These are phyloP conservation scores for Penicillium fuscoglaucum DNA, from an alignment of 2,329 filamentous ascomycete species.

Conservation along the genomic window DNA sequence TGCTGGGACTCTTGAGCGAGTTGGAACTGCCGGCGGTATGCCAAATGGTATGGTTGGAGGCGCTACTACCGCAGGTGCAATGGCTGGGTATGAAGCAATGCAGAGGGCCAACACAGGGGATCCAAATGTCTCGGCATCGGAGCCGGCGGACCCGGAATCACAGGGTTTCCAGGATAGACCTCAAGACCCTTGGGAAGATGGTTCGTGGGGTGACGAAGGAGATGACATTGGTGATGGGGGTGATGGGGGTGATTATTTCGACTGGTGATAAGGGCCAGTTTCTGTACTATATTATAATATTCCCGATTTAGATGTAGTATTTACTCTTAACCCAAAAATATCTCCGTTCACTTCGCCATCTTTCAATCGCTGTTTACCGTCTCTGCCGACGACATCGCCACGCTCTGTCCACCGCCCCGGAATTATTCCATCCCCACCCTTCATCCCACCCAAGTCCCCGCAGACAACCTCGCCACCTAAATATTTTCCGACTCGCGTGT, in stretches of 20 bases:
- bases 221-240: slow-evolving; percentile 17
- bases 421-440: slow-evolving; percentile 9
- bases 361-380: background rate
- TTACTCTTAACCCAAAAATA: background rate
- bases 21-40: slow-evolving; percentile 45
- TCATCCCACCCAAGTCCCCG: background rate
- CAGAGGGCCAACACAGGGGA: slow-evolving; percentile 50
- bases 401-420: slow-evolving; percentile 12
- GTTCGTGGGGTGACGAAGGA: slow-evolving; percentile 18
- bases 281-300: slow-evolving; percentile 7
- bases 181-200: slow-evolving; percentile 24
- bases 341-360: background rate
- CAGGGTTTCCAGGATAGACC: slow-evolving; percentile 26
- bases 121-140: slow-evolving; percentile 15
- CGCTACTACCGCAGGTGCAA: slow-evolving; percentile 56
- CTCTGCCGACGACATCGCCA: background rate
- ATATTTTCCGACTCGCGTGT: background rate
- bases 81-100: slow-evolving; percentile 66
- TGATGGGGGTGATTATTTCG: slow-evolving; percentile 28
- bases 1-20: slow-evolving; percentile 33
- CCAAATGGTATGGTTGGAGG: slow-evolving; percentile 46
- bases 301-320: background rate
- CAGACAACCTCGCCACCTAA: background rate
- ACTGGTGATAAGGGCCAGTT: slow-evolving; percentile 26
- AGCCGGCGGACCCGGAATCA: slow-evolving; percentile 8